A percentile compares a stretch with the other conserved stretches of the same genome.
Evolutionary conservation across 345 rosid species (phyloP).

Genomic region (Murraya paniculata): DNA sequence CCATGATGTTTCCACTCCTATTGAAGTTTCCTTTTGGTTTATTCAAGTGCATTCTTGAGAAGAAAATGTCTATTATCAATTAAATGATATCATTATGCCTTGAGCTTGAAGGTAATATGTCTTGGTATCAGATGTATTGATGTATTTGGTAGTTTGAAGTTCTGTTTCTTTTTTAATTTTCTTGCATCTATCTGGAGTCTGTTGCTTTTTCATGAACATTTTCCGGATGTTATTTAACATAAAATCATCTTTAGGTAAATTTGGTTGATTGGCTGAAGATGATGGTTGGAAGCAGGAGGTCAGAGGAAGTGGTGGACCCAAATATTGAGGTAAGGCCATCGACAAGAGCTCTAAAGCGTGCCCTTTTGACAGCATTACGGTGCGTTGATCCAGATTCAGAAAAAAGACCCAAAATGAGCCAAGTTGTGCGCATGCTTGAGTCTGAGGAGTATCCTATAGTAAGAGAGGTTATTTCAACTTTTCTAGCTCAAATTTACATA

Average conservation of each 20-base stretch:
- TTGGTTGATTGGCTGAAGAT: conserved; percentile 97
- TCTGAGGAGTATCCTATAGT: conserved; percentile 95
- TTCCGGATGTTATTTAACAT: neutral
- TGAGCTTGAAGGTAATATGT: neutral
- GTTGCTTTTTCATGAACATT: neutral
- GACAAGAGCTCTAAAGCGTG: conserved; percentile 81
- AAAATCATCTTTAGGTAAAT: conserved; percentile 56
- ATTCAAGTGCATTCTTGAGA: neutral
- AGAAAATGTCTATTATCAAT: neutral
- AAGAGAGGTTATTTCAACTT: conserved; percentile 69
- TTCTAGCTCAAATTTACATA: neutral
- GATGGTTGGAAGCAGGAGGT: conserved; percentile 93
- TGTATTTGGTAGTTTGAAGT: neutral
- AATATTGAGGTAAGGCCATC: conserved; percentile 84
- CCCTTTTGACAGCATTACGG: conserved; percentile 89
- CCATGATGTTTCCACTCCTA: neutral
- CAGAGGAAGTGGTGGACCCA: conserved; percentile 94
- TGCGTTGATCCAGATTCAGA: conserved; percentile 95
- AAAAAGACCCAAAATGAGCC: conserved; percentile 95
- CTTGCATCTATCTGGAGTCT: neutral
- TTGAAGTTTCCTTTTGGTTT: neutral
- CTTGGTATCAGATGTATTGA: neutral
- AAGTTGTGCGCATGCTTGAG: conserved; percentile 99
- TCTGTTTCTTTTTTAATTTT: neutral
- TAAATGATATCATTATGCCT: neutral